These are phyloP conservation scores for Scedosporium minutisporum DNA, from an alignment of 2,329 filamentous ascomycete species.

Conservation along the genomic window DNA sequence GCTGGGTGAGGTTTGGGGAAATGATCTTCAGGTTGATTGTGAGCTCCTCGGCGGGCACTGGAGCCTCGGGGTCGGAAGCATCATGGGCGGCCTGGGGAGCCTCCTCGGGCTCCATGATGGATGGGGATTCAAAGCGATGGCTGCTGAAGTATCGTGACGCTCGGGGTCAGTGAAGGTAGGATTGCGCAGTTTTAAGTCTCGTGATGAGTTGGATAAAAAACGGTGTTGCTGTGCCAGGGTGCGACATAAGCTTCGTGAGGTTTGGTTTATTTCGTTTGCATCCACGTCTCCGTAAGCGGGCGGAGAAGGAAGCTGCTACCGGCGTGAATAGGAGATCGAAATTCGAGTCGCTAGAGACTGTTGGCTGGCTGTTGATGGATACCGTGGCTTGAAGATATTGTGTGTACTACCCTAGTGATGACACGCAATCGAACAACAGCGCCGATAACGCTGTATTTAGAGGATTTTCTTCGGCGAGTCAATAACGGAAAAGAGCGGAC, in stretches of 20 bases:
- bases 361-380: background rate
- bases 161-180: too few species aligned
- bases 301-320: background rate
- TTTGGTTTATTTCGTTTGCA: background rate
- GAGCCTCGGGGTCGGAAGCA: background rate
- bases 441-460: background rate
- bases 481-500: background rate
- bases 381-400: background rate
- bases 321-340: background rate
- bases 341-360: background rate
- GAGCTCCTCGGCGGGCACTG: constrained; percentile 20
- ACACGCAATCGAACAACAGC: background rate
- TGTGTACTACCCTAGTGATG: background rate
- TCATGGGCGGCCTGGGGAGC: background rate
- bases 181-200: background rate
- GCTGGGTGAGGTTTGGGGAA: constrained; percentile 45
- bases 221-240: background rate
- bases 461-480: too few species aligned
- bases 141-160: too few species aligned
- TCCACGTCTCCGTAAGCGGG: background rate
- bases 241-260: background rate
- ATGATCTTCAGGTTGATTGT: constrained; percentile 48
- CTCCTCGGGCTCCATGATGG: constrained; percentile 1
- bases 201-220: background rate
- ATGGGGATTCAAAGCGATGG: background rate